phyloP scores from a whole-genome alignment of 164 flowering plant genomes.

The Santalum album region DNA sequence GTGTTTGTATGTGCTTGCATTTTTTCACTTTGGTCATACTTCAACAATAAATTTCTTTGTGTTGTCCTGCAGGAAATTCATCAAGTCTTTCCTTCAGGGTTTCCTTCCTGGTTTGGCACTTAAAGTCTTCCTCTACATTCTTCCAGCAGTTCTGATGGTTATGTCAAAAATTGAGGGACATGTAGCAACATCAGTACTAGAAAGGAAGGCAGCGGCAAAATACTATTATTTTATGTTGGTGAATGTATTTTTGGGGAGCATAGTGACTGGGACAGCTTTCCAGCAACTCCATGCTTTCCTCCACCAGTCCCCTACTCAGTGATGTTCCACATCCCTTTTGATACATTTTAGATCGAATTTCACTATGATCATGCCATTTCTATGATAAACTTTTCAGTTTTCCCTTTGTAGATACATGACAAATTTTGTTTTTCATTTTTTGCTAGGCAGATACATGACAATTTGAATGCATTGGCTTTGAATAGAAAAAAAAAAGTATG shows the following conservation, averaged over 20 bases:
- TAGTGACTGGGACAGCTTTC: constrained; percentile 89
- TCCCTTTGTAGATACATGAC: background rate
- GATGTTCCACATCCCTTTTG: constrained; percentile 26
- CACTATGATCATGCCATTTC: background rate
- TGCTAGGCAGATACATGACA: background rate
- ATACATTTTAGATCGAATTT: background rate
- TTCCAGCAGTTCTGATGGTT: constrained; percentile 72
- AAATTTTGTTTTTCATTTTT: background rate
- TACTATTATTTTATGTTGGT: constrained; percentile 93
- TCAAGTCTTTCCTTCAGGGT: constrained; percentile 94
- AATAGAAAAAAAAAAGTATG: no score
- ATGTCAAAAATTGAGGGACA: constrained; percentile 96
- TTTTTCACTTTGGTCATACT: background rate
- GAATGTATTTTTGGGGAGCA: constrained; percentile 94
- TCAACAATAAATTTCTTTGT: no score
- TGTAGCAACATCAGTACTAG: constrained; percentile 59
- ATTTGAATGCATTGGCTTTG: background rate
- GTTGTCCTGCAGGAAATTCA: constrained; percentile 52
- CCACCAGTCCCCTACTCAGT: constrained; percentile 85
- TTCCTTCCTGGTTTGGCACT: constrained; percentile 96
- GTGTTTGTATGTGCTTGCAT: background rate
- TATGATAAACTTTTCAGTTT: background rate
- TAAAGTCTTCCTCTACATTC: constrained; percentile 70
- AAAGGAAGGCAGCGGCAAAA: constrained; percentile 77
- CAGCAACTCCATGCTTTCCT: constrained; percentile 85